Evolutionary conservation across 192 early-diverging fungal species (phyloP).

Genomic region (Rhizoclosmatium globosum): DNA sequence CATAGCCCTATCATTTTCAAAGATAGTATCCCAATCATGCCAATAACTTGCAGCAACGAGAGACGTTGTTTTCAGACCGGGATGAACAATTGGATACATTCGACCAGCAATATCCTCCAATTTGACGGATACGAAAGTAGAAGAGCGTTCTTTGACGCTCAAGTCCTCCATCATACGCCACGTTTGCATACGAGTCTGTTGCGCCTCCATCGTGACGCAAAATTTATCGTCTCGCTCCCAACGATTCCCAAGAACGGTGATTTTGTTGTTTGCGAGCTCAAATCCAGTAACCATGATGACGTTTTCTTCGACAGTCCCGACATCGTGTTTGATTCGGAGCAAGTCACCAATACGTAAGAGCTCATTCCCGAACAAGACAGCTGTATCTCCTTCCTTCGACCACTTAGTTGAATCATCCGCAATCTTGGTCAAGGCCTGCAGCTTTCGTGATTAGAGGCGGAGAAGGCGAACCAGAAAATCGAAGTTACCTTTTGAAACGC

Average conservation of each 20-base stretch:
- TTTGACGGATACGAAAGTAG: background rate
- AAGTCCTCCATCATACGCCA: conserved; percentile 24
- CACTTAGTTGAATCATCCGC: background rate
- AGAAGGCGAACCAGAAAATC: background rate
- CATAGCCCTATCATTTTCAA: background rate
- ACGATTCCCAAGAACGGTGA: background rate
- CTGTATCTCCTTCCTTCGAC: conserved; percentile 25
- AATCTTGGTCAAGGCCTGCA: background rate
- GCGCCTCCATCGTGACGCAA: background rate
- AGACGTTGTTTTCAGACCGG: conserved; percentile 1
- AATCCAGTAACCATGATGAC: conserved; percentile 1
- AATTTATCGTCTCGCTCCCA: conserved; percentile 35
- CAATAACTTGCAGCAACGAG: conserved; percentile 19
- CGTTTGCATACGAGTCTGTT: conserved; percentile 8
- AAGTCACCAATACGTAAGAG: conserved; percentile 38
- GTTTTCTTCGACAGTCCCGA: background rate
- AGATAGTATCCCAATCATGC: conserved; percentile 26
- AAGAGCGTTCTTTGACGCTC: background rate
- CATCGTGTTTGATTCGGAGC: conserved; percentile 31
- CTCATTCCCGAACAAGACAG: conserved; percentile 35
- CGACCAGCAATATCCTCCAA: conserved; percentile 35
- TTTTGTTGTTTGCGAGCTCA: background rate
- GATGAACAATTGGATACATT: conserved; percentile 34
- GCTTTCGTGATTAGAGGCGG: background rate
- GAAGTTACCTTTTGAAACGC: conserved; percentile 1